Conservation (phyloP, 163 green algal genomes). For the Prototheca wickerhamii region DNA sequence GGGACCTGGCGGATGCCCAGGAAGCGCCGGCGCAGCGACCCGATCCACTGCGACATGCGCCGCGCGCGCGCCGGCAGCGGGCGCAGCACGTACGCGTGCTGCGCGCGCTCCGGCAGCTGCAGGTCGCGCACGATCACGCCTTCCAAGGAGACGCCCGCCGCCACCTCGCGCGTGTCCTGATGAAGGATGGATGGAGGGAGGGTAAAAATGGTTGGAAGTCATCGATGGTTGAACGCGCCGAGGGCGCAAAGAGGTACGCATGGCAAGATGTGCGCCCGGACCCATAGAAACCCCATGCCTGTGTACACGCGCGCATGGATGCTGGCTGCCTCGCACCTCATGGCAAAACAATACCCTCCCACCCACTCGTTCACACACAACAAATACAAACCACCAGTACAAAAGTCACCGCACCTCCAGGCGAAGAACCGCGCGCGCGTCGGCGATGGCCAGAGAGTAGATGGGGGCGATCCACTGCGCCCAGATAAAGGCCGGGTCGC, state of each 20-base stretch:
- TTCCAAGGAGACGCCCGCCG: constrained; percentile 17
- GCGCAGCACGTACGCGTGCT: constrained; percentile 41
- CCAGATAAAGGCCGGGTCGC: constrained; percentile 35
- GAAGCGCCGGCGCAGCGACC: constrained; percentile 21
- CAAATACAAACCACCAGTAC: not conserved
- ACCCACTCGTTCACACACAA: not conserved
- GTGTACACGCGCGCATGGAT: no score
- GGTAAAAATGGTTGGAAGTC: not conserved
- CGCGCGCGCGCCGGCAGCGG: constrained; percentile 36
- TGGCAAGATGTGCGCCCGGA: no score
- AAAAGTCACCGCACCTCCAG: constrained; percentile 13
- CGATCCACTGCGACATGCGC: constrained; percentile 20
- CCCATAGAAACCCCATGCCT: no score
- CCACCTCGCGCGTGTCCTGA: constrained; percentile 1
- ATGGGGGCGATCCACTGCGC: constrained; percentile 36
- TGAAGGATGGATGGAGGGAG: not conserved
- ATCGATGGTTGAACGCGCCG: not conserved
- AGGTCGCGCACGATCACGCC: constrained; percentile 46
- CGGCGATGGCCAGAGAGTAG: constrained; percentile 36
- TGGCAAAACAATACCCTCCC: no score
- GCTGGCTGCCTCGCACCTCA: no score
- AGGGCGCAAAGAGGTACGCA: not conserved
- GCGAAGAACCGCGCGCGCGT: constrained; percentile 10
- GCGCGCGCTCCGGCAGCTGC: constrained; percentile 30
- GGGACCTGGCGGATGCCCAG: constrained; percentile 24